phyloP scores from a whole-genome alignment of 805 yeast genomes.

The Cyberlindnera mrakii region DNA sequence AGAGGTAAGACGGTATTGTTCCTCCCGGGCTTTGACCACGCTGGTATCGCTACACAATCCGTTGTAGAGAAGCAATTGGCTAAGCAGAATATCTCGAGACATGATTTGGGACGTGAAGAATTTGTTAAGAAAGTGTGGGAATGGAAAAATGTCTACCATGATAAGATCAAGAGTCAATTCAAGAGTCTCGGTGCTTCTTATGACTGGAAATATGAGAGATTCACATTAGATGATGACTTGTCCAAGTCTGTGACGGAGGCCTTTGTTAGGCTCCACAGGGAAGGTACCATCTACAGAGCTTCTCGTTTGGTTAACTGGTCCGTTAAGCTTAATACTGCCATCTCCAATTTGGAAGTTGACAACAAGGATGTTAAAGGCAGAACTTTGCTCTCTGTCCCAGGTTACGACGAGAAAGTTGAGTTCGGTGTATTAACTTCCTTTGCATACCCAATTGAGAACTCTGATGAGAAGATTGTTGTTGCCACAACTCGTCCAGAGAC shows the following conservation, averaged over 20 bases:
- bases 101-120: constrained; percentile 90
- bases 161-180: constrained; percentile 78
- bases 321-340: constrained; percentile 87
- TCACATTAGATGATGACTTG: constrained; percentile 78
- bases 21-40: constrained; percentile 97
- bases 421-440: constrained; percentile 96
- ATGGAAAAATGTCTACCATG: constrained; percentile 94
- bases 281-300: constrained; percentile 93
- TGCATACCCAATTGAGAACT: constrained; percentile 81
- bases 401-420: constrained; percentile 83
- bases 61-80: constrained; percentile 94
- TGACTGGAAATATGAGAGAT: constrained; percentile 93
- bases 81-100: constrained; percentile 81
- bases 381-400: constrained; percentile 79
- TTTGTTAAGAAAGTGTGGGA: constrained; percentile 91
- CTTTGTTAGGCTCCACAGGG: constrained; percentile 86
- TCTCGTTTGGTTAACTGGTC: constrained; percentile 94
- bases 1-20: constrained; percentile 89
- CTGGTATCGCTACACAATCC: constrained; percentile 98
- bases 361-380: constrained; percentile 83
- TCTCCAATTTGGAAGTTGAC: constrained; percentile 94
- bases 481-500: constrained; percentile 99
- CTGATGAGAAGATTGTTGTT: constrained; percentile 81
- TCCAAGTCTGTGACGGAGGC: constrained; percentile 84
- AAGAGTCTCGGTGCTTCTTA: constrained; percentile 91